Percentiles rank a stretch among this genome's conserved stretches.
These are phyloP conservation scores for Annulohypoxylon truncatum DNA, from an alignment of 2,329 filamentous ascomycete genomes.

Conservation along the genomic window DNA sequence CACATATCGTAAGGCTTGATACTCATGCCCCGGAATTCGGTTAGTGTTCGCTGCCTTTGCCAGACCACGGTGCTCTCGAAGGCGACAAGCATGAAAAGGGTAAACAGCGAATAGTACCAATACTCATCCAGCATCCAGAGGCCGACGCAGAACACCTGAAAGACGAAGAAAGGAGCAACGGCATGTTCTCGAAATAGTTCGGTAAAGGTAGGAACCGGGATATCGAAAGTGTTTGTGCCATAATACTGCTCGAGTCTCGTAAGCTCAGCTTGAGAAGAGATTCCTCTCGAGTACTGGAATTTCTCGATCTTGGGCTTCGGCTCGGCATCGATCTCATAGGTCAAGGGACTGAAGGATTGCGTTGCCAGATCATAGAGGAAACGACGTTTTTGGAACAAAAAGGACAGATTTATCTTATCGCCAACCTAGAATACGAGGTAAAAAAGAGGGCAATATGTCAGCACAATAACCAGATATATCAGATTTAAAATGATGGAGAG, in stretches of 20 bases:
- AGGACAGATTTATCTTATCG: slow-evolving; percentile 82
- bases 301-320: slow-evolving; percentile 81
- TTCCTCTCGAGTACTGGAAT: slow-evolving; percentile 84
- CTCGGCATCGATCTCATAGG: slow-evolving; percentile 85
- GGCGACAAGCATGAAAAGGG: slow-evolving; percentile 95
- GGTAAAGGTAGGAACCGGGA: slow-evolving; percentile 93
- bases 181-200: slow-evolving; percentile 99
- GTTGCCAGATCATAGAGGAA: slow-evolving; percentile 83
- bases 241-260: slow-evolving; percentile 89
- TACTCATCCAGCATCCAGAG: slow-evolving; percentile 99
- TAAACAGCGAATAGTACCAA: slow-evolving; percentile 99
- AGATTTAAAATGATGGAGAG: neutral
- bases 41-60: slow-evolving; percentile 96
- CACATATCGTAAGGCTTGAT: slow-evolving; percentile 98
- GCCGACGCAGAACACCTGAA: slow-evolving; percentile 98
- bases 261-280: slow-evolving; percentile 79
- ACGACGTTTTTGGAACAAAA: slow-evolving; percentile 97
- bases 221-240: slow-evolving; percentile 95
- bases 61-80: slow-evolving; percentile 99
- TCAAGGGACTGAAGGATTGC: slow-evolving; percentile 82
- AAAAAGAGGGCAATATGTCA: slow-evolving; percentile 7
- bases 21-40: slow-evolving; percentile 98
- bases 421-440: slow-evolving; percentile 64
- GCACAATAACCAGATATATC: neutral
- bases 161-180: slow-evolving; percentile 98